Evolutionary conservation across 768 basidiomycete species (phyloP).

Genomic region (Boletus rubroflammeus): DNA sequence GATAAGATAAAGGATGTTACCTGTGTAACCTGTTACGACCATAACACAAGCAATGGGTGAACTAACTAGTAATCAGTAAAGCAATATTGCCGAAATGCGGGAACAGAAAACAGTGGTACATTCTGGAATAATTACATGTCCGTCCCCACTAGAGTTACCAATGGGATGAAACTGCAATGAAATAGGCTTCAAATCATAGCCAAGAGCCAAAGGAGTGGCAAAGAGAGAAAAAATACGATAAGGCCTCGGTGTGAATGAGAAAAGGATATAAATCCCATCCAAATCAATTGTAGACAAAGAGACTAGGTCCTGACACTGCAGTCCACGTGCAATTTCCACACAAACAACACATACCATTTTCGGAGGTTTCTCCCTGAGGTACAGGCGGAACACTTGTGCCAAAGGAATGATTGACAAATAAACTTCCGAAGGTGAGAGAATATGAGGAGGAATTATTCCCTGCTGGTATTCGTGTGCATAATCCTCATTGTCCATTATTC

Average conservation of each 20-base stretch:
- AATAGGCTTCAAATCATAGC: background rate
- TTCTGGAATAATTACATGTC: background rate
- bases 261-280: too few relatives aligned
- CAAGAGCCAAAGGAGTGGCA: background rate
- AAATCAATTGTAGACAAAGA: background rate
- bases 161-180: background rate
- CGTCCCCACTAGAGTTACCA: background rate
- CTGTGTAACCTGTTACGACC: too few relatives aligned
- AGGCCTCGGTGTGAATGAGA: background rate
- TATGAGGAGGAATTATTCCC: background rate
- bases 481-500: constrained; percentile 2
- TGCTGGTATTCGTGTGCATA: background rate
- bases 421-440: background rate
- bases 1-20: too few relatives aligned
- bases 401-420: background rate
- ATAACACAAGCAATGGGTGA: too few relatives aligned
- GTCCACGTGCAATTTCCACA: constrained; percentile 4
- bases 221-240: background rate
- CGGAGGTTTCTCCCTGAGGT: background rate
- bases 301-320: background rate
- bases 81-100: background rate
- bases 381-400: background rate
- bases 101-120: background rate
- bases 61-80: constrained; percentile 3
- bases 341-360: constrained; percentile 20